Evolutionary conservation across 441 rosid genomes (phyloP).

Genomic region (Arabidopsis lyrata): DNA sequence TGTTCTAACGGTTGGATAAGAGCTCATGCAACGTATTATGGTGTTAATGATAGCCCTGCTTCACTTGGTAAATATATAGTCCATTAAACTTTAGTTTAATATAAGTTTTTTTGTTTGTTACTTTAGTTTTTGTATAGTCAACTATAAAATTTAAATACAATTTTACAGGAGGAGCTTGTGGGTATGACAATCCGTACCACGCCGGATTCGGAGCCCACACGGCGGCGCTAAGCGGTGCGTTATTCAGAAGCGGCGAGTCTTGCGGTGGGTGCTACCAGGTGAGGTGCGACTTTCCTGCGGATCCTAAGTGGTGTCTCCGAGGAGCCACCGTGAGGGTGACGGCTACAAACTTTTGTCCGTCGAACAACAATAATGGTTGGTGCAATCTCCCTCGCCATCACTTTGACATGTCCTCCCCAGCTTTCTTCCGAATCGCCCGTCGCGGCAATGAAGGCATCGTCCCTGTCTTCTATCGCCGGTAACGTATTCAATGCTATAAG

Average conservation of each 20-base stretch:
- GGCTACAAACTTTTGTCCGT: constrained; percentile 84
- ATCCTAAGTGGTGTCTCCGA: constrained; percentile 83
- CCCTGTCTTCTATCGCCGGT: constrained; percentile 72
- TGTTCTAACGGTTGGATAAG: constrained; percentile 55
- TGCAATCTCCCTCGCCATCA: constrained; percentile 84
- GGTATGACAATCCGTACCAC: constrained; percentile 75
- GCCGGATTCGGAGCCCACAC: constrained; percentile 85
- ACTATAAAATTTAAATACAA: not conserved
- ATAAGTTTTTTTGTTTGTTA: not conserved
- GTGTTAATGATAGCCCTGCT: constrained; percentile 75
- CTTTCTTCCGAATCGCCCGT: constrained; percentile 73
- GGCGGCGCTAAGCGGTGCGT: constrained; percentile 74
- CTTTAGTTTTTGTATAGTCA: not conserved
- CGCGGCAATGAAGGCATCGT: constrained; percentile 83
- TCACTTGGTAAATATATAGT: constrained; percentile 59
- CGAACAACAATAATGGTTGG: constrained; percentile 85
- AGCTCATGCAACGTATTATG: constrained; percentile 85
- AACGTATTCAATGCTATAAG: constrained; percentile 18
- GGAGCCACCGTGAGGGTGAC: constrained; percentile 62
- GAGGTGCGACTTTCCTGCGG: constrained; percentile 62
- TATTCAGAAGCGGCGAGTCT: constrained; percentile 68
- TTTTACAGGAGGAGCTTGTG: constrained; percentile 88
- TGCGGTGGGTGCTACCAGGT: constrained; percentile 82
- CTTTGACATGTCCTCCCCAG: constrained; percentile 79
- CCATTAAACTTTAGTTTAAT: constrained; percentile 8